Conservation (phyloP, 495 filamentous ascomycete species). For the Daldinia loculata region DNA sequence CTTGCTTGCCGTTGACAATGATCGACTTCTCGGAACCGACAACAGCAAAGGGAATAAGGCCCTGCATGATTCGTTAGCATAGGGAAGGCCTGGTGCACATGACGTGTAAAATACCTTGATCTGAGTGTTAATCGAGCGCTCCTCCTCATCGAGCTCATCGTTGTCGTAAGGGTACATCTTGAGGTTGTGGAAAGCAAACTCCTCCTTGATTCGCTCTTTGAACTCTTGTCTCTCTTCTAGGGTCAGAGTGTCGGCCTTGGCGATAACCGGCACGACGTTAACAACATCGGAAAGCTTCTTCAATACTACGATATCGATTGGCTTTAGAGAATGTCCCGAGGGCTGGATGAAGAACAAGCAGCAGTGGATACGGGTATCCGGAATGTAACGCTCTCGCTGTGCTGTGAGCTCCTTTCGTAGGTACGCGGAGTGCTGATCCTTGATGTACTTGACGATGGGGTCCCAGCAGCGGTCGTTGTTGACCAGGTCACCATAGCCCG, state of each 20-base stretch:
- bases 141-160: conserved; percentile 97
- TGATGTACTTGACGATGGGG: conserved; percentile 99
- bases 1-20: conserved; percentile 95
- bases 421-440: conserved; percentile 99
- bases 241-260: conserved; percentile 96
- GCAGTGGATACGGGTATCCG: conserved; percentile 99
- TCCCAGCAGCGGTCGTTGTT: conserved; percentile 99
- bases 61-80: conserved; percentile 60
- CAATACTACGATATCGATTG: conserved; percentile 98
- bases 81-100: not conserved
- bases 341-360: conserved; percentile 99
- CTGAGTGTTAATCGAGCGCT: conserved; percentile 88
- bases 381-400: conserved; percentile 98
- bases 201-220: conserved; percentile 99
- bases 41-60: conserved; percentile 96
- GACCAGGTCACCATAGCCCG: conserved; percentile 97
- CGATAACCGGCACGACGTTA: conserved; percentile 98
- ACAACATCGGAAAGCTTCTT: conserved; percentile 99
- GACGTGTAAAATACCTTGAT: conserved; percentile 77
- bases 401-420: conserved; percentile 99
- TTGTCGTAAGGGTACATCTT: conserved; percentile 99
- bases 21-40: conserved; percentile 98
- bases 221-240: conserved; percentile 94
- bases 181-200: conserved; percentile 99
- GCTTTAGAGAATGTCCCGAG: conserved; percentile 95